These are phyloP conservation scores for Mucor piriformis DNA, from an alignment of 371 early-diverging fungal species.

Conservation along the genomic window DNA sequence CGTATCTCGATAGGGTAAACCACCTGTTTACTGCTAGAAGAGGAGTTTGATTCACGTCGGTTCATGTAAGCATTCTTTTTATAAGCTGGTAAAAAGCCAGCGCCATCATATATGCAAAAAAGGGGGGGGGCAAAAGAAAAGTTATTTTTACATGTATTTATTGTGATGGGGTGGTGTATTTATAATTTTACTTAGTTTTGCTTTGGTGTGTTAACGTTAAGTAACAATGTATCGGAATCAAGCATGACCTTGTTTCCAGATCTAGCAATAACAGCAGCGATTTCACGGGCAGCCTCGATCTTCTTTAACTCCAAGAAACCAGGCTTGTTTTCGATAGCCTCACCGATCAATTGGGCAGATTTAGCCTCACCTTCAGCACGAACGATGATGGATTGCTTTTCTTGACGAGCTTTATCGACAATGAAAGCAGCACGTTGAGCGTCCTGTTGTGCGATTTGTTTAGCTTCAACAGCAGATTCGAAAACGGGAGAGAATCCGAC, in stretches of 20 bases:
- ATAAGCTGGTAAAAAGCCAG: no score
- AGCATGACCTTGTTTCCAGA: slow-evolving; percentile 91
- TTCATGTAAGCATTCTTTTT: no score
- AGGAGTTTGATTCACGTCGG: no score
- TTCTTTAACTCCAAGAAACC: slow-evolving; percentile 95
- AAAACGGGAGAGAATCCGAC: slow-evolving; percentile 96
- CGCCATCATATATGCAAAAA: no score
- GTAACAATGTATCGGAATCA: slow-evolving; percentile 88
- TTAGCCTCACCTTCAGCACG: slow-evolving; percentile 97
- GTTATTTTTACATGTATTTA: neutral
- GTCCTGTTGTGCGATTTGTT: slow-evolving; percentile 99
- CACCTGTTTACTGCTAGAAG: no score
- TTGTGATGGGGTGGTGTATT: neutral
- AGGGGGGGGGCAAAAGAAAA: no score
- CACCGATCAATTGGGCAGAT: slow-evolving; percentile 88
- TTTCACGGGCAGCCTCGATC: slow-evolving; percentile 95
- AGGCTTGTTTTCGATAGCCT: slow-evolving; percentile 95
- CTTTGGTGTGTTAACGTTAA: slow-evolving; percentile 71
- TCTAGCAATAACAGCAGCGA: slow-evolving; percentile 82
- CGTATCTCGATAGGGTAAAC: no score
- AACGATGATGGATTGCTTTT: slow-evolving; percentile 97
- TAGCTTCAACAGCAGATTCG: slow-evolving; percentile 95
- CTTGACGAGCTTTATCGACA: slow-evolving; percentile 95
- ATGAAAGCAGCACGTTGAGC: slow-evolving; percentile 96
- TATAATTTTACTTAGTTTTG: neutral